Percentiles rank a stretch among this genome's conserved stretches.
Evolutionary conservation across 2,329 filamentous ascomycete species (phyloP).

Genomic region (Chaetomiaceae sp.): DNA sequence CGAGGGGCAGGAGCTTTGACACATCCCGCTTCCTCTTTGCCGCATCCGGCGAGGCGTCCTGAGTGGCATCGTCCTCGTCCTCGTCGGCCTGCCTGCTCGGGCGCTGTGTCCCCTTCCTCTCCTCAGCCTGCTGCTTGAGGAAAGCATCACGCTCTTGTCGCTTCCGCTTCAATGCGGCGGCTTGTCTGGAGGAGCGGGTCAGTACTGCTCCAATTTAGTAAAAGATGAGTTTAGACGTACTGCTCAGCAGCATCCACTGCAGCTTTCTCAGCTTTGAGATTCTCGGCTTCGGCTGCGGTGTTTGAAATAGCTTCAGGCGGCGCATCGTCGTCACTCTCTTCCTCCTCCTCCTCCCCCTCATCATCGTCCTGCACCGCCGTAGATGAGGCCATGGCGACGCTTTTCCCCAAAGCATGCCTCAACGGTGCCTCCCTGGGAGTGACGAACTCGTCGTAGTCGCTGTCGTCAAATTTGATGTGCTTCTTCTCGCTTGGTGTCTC

Average conservation of each 20-base stretch:
- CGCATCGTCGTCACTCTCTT: conserved; percentile 45
- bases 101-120: conserved; percentile 36
- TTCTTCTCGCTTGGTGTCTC: conserved; percentile 24
- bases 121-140: conserved; percentile 49
- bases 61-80: conserved; percentile 14
- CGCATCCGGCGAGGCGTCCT: conserved; percentile 11
- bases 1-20: conserved; percentile 45
- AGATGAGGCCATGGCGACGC: neutral
- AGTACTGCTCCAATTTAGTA: neutral
- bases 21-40: conserved; percentile 31
- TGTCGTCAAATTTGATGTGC: conserved; percentile 29
- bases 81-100: conserved; percentile 21
- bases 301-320: conserved; percentile 56
- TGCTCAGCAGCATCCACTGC: conserved; percentile 45
- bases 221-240: conserved; percentile 33
- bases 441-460: conserved; percentile 27
- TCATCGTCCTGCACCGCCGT: conserved; percentile 37
- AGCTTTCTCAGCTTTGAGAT: conserved; percentile 40
- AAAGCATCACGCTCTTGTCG: conserved; percentile 49
- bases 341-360: conserved; percentile 38
- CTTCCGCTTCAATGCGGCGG: conserved; percentile 46
- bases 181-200: conserved; percentile 39
- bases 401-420: conserved; percentile 20
- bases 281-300: conserved; percentile 40
- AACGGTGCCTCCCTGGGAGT: conserved; percentile 27